Percentiles rank a stretch among this genome's conserved stretches.
Conservation (phyloP, 2,329 filamentous ascomycete genomes). For the Teratosphaeria gauchensis region DNA sequence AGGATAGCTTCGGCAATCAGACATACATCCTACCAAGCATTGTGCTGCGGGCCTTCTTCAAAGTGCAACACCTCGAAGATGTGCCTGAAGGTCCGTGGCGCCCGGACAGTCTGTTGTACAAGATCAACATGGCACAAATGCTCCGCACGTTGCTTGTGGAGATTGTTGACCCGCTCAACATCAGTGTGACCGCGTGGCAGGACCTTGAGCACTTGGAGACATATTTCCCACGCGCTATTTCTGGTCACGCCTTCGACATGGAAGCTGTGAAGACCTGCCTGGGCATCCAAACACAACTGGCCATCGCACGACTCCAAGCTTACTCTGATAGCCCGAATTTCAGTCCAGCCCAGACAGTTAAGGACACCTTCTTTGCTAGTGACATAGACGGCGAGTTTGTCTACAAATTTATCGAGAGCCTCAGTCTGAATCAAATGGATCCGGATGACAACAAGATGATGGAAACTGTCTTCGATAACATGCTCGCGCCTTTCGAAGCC, state of each 20-base stretch:
- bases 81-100: constrained; percentile 23
- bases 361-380: constrained; percentile 14
- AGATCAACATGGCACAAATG: constrained; percentile 36
- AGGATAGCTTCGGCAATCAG: constrained; percentile 29
- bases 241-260: constrained; percentile 10
- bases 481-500: constrained; percentile 5
- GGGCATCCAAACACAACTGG: constrained; percentile 19
- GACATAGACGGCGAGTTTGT: constrained; percentile 12
- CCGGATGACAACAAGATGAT: not conserved
- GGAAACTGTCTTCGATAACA: not conserved
- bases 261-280: constrained; percentile 14
- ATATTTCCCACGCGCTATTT: constrained; percentile 16
- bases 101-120: constrained; percentile 34
- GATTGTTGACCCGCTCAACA: constrained; percentile 19
- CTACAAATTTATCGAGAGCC: constrained; percentile 9
- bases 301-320: constrained; percentile 14
- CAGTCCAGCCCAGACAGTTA: constrained; percentile 11
- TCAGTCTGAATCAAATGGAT: not conserved
- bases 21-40: constrained; percentile 33
- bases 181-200: constrained; percentile 18
- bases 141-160: constrained; percentile 27
- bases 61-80: constrained; percentile 16
- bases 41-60: constrained; percentile 31
- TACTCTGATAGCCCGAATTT: constrained; percentile 10
- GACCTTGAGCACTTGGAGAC: constrained; percentile 15